phyloP scores from a whole-genome alignment of 768 basidiomycete species.

The Amyloporia xantha region DNA sequence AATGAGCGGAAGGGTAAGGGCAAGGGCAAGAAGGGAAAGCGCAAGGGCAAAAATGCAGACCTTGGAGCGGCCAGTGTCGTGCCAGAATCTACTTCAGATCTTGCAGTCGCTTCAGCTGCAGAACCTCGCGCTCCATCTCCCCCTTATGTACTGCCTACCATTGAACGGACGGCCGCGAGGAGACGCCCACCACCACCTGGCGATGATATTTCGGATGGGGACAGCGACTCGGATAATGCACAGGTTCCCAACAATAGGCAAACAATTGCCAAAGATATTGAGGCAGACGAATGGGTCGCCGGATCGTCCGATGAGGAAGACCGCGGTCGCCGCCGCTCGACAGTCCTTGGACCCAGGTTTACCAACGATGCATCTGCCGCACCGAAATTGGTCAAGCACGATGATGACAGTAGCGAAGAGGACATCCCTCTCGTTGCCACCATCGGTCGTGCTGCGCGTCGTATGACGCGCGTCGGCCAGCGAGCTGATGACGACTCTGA shows the following conservation, averaged over 20 bases:
- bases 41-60: neutral
- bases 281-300: slow-evolving; percentile 20
- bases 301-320: slow-evolving; percentile 66
- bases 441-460: slow-evolving; percentile 46
- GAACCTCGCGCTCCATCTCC: slow-evolving; percentile 9
- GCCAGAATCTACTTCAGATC: neutral
- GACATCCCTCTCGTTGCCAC: slow-evolving; percentile 71
- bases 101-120: neutral
- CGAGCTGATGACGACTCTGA: slow-evolving; percentile 36
- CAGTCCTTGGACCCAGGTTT: neutral
- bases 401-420: slow-evolving; percentile 63
- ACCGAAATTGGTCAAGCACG: slow-evolving; percentile 13
- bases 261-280: slow-evolving; percentile 6
- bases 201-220: slow-evolving; percentile 45
- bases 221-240: slow-evolving; percentile 42
- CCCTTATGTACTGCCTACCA: slow-evolving; percentile 27
- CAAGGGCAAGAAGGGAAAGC: slow-evolving; percentile 21
- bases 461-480: slow-evolving; percentile 29
- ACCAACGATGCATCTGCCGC: neutral
- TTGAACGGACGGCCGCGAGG: slow-evolving; percentile 28
- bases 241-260: slow-evolving; percentile 5
- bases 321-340: slow-evolving; percentile 44
- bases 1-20: slow-evolving; percentile 34
- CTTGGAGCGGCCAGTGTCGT: neutral
- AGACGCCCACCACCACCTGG: slow-evolving; percentile 26